Conservation (phyloP, 441 rosid genomes). For the Croton laevigatus region DNA sequence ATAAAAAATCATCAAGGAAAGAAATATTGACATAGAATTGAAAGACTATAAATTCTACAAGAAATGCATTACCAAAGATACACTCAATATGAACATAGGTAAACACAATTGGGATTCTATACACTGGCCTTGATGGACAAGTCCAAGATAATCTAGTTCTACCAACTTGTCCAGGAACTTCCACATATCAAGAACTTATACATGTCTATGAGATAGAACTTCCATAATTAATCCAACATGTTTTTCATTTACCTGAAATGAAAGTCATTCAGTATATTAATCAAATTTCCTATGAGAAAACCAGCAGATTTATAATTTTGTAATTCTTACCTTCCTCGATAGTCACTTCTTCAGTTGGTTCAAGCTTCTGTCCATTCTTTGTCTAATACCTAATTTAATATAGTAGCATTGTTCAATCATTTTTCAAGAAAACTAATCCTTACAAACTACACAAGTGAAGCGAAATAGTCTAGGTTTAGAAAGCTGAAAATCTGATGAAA, state of each 20-base stretch:
- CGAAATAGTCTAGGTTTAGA: too few species aligned
- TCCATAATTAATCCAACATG: conserved; percentile 91
- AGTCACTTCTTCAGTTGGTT: conserved; percentile 94
- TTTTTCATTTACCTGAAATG: conserved; percentile 71
- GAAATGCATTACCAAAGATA: background rate
- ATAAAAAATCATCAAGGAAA: conserved; percentile 9
- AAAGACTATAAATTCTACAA: background rate
- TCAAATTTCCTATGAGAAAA: conserved; percentile 13
- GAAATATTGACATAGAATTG: background rate
- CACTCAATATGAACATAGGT: background rate
- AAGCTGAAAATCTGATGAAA: too few species aligned
- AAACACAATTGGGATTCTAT: background rate
- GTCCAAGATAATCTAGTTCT: conserved; percentile 85
- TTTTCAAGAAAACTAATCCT: background rate
- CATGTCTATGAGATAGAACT: conserved; percentile 90
- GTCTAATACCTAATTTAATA: conserved; percentile 70
- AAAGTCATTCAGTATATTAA: conserved; percentile 10
- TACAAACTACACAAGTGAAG: too few species aligned
- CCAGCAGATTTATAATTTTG: background rate
- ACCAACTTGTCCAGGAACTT: conserved; percentile 82
- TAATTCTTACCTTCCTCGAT: conserved; percentile 66
- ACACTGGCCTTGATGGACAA: conserved; percentile 84
- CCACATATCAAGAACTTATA: conserved; percentile 85
- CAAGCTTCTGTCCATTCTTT: conserved; percentile 64
- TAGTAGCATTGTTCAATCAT: conserved; percentile 17